These are phyloP conservation scores for Phytophthora agathidicida DNA, from an alignment of 352 stramenopile genomes.

Conservation along the genomic window DNA sequence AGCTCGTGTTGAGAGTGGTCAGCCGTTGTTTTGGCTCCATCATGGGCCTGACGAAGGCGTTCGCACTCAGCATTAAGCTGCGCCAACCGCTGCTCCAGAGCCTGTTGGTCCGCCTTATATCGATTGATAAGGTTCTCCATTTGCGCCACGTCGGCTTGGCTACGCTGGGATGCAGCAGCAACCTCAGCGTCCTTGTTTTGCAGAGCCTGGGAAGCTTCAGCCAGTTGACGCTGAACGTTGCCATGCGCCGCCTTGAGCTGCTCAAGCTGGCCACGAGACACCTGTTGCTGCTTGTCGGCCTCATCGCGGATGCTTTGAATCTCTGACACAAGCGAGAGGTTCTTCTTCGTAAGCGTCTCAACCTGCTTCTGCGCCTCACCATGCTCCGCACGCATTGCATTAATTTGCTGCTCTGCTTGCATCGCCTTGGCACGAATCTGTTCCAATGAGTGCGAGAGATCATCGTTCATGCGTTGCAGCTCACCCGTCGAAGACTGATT, in stretches of 20 bases:
- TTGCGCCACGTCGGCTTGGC: slow-evolving; percentile 37
- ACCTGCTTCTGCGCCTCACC: slow-evolving; percentile 53
- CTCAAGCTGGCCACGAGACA: slow-evolving; percentile 35
- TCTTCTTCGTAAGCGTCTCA: slow-evolving; percentile 69
- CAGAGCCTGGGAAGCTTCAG: slow-evolving; percentile 32
- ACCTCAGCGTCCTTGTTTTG: slow-evolving; percentile 49
- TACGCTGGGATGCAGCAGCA: slow-evolving; percentile 34
- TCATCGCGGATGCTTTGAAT: slow-evolving; percentile 55
- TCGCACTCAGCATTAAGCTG: slow-evolving; percentile 38
- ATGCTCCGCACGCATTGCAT: slow-evolving; percentile 40
- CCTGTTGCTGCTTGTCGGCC: slow-evolving; percentile 49
- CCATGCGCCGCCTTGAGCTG: slow-evolving; percentile 39
- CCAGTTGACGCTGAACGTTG: slow-evolving; percentile 45
- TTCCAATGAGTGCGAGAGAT: slow-evolving; percentile 54
- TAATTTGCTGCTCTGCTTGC: slow-evolving; percentile 56
- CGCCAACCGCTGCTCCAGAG: slow-evolving; percentile 25
- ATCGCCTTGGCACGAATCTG: slow-evolving; percentile 41
- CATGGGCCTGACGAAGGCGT: slow-evolving; percentile 26
- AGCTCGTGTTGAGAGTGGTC: slow-evolving; percentile 34
- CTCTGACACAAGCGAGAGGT: slow-evolving; percentile 57
- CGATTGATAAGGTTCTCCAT: slow-evolving; percentile 32
- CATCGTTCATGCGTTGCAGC: slow-evolving; percentile 54
- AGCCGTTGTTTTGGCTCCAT: slow-evolving; percentile 22
- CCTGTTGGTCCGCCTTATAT: slow-evolving; percentile 32
- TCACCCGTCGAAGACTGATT: slow-evolving; percentile 40